A percentile compares a stretch with the other conserved stretches of the same genome.
Evolutionary conservation across 2,329 filamentous ascomycete genomes (phyloP).

Genomic region (Apiospora koreana): DNA sequence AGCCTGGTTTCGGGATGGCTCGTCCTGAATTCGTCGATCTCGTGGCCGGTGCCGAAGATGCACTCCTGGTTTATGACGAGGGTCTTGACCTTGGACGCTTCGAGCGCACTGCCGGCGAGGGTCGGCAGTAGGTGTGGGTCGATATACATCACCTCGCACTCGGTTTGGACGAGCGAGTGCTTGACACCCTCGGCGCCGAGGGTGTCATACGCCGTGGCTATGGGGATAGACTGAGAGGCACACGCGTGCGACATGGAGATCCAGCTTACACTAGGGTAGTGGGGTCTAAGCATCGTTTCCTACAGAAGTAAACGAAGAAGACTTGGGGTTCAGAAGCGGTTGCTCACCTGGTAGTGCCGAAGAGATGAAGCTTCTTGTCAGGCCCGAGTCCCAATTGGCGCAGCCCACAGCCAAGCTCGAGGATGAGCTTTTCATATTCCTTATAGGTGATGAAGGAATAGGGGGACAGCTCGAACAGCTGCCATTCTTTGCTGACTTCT

Average conservation of each 20-base stretch:
- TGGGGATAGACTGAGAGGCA: conserved; percentile 77
- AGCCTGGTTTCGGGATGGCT: conserved; percentile 36
- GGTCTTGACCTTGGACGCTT: neutral
- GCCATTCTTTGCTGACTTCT: conserved; percentile 89
- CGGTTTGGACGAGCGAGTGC: conserved; percentile 70
- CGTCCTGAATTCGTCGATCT: neutral
- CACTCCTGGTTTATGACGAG: neutral
- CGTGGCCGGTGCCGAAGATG: conserved; percentile 21
- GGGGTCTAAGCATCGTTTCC: neutral
- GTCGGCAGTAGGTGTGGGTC: conserved; percentile 58
- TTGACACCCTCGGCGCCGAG: conserved; percentile 71
- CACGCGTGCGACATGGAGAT: conserved; percentile 51
- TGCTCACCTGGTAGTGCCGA: conserved; percentile 71
- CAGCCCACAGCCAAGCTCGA: conserved; percentile 72
- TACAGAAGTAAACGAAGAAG: neutral
- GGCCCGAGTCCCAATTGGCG: conserved; percentile 71
- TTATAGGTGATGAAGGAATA: conserved; percentile 78
- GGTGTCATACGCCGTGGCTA: conserved; percentile 78
- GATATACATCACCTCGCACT: conserved; percentile 68
- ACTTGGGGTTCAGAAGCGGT: neutral
- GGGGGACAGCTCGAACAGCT: conserved; percentile 79
- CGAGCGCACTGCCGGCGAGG: neutral
- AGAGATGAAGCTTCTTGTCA: conserved; percentile 74
- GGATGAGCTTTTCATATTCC: conserved; percentile 72
- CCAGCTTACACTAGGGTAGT: conserved; percentile 33